These are phyloP conservation scores for Penicillium sp. DNA, from an alignment of 2,329 filamentous ascomycete genomes.

Conservation along the genomic window DNA sequence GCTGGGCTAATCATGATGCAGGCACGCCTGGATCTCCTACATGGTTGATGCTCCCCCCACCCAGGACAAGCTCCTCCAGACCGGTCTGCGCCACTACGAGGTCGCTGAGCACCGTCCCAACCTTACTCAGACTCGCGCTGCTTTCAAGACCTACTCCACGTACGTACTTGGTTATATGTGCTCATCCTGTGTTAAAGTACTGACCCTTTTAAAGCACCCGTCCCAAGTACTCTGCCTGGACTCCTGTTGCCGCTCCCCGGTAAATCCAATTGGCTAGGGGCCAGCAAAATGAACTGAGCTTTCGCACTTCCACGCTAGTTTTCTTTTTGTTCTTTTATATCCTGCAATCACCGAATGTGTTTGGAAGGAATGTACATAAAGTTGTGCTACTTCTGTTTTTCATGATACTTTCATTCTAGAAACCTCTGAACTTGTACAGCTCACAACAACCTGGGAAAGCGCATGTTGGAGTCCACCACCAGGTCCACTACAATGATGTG, in stretches of 20 bases:
- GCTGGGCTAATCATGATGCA: slow-evolving; percentile 26
- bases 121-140: slow-evolving; percentile 71
- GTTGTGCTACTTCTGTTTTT: slow-evolving; percentile 30
- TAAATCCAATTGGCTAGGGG: slow-evolving; percentile 20
- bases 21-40: slow-evolving; percentile 97
- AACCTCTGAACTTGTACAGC: slow-evolving; percentile 1
- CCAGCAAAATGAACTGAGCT: slow-evolving; percentile 19
- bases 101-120: slow-evolving; percentile 70
- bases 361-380: slow-evolving; percentile 37
- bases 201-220: slow-evolving; percentile 24
- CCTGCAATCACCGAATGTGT: slow-evolving; percentile 3
- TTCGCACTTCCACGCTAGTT: slow-evolving; percentile 11
- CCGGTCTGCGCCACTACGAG: slow-evolving; percentile 73
- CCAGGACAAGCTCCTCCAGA: slow-evolving; percentile 69
- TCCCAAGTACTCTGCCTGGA: slow-evolving; percentile 38
- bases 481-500: not conserved
- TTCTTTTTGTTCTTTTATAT: slow-evolving; percentile 9
- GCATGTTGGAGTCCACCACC: too few relatives aligned
- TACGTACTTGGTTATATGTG: slow-evolving; percentile 54
- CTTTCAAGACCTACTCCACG: slow-evolving; percentile 95
- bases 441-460: not conserved
- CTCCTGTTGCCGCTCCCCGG: slow-evolving; percentile 37
- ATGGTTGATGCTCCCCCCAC: slow-evolving; percentile 82
- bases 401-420: slow-evolving; percentile 13
- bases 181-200: not conserved